phyloP scores from a whole-genome alignment of 1,284 basidiomycete genomes.

The Ganoderma lingzhi region DNA sequence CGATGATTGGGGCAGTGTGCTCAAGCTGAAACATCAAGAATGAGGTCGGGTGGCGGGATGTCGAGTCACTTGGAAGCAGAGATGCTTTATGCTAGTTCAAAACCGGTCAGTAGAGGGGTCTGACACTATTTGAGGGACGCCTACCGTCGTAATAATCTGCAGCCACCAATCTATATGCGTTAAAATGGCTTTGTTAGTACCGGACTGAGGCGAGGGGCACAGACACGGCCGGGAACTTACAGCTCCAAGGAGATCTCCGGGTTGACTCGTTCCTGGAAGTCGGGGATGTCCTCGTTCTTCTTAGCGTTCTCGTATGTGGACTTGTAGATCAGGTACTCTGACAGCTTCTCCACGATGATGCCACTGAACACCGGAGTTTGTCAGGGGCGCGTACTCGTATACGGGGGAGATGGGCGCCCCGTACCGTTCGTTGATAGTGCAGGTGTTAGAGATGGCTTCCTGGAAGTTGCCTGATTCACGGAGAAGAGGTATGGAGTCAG shows the following conservation, averaged over 20 bases:
- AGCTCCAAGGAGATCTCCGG: conserved; percentile 86
- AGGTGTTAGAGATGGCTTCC: conserved; percentile 58
- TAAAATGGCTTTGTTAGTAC: neutral
- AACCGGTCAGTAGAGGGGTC: neutral
- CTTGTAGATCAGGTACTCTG: conserved; percentile 86
- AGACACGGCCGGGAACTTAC: conserved; percentile 55
- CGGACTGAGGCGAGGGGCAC: neutral
- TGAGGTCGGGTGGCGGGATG: neutral
- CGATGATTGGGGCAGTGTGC: neutral
- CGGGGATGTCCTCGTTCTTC: conserved; percentile 76
- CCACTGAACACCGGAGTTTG: conserved; percentile 53
- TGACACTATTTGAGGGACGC: conserved; percentile 12
- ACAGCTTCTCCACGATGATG: conserved; percentile 81
- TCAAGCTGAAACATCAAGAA: neutral
- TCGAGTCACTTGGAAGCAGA: neutral
- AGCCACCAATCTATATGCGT: conserved; percentile 61
- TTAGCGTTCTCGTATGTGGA: conserved; percentile 66
- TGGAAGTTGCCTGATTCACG: conserved; percentile 53
- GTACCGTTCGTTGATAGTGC: conserved; percentile 57
- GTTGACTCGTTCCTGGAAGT: conserved; percentile 79
- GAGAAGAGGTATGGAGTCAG: neutral
- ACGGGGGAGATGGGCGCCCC: conserved; percentile 16
- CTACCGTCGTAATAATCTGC: conserved; percentile 79
- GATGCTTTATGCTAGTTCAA: conserved; percentile 9
- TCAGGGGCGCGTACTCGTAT: conserved; percentile 9